Percentiles rank a stretch among this genome's conserved stretches.
These are phyloP conservation scores for Heliamphora exappendiculata DNA, from an alignment of 148 eudicot species.

Conservation along the genomic window DNA sequence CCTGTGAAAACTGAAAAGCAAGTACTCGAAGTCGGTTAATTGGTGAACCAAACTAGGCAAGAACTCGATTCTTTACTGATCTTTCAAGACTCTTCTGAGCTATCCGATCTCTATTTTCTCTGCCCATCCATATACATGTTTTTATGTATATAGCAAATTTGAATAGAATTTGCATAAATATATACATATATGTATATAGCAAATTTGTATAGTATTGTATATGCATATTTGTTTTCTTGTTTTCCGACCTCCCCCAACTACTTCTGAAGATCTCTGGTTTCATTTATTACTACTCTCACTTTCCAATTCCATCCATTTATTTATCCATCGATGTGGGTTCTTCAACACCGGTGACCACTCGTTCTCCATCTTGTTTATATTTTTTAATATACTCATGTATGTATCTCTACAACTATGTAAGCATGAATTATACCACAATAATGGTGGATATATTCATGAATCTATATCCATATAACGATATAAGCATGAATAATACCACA, in stretches of 20 bases:
- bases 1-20: too few species aligned
- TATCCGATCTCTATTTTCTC: not conserved
- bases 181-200: not conserved
- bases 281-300: not conserved
- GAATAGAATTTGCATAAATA: not conserved
- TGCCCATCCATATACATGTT: too few species aligned
- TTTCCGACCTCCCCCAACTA: not conserved
- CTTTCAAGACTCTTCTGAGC: conserved; percentile 13
- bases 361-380: not conserved
- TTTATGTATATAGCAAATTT: too few species aligned
- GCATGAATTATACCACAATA: not conserved
- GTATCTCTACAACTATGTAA: not conserved
- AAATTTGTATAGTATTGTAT: too few species aligned
- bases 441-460: not conserved
- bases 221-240: not conserved
- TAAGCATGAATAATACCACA: not conserved
- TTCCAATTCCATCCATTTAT: not conserved
- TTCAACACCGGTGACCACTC: not conserved
- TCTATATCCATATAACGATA: not conserved
- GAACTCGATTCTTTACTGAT: conserved; percentile 11
- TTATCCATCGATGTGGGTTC: conserved; percentile 11
- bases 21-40: too few species aligned
- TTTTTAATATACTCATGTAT: not conserved
- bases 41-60: too few species aligned
- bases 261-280: not conserved